Evolutionary conservation across 2,329 filamentous ascomycete genomes (phyloP).

Genomic region (Ampelomyces quisqualis): DNA sequence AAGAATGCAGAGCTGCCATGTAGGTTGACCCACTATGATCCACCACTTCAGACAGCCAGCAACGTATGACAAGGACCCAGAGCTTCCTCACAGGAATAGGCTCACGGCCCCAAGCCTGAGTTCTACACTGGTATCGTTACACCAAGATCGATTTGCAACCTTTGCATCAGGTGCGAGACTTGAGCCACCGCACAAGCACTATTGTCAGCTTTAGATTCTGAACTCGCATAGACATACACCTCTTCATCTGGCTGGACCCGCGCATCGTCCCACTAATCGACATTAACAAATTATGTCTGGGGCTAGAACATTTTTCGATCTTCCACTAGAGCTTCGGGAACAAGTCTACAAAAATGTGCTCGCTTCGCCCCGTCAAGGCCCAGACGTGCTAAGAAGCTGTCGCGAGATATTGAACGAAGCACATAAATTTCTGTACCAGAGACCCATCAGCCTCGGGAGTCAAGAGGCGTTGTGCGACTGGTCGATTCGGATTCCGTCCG

Average conservation of each 20-base stretch:
- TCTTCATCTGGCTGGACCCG: no score
- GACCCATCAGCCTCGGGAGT: slow-evolving; percentile 27
- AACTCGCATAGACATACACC: no score
- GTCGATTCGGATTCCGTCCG: slow-evolving; percentile 17
- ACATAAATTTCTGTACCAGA: slow-evolving; percentile 33
- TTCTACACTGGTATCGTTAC: no score
- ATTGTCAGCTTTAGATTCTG: no score
- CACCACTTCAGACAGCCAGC: no score
- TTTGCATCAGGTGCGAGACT: no score
- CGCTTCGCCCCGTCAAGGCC: slow-evolving; percentile 14
- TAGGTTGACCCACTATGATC: neutral
- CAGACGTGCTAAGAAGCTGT: slow-evolving; percentile 28
- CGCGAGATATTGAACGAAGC: slow-evolving; percentile 31
- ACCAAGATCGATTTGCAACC: no score
- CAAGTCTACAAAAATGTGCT: slow-evolving; percentile 32
- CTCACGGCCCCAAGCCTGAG: no score
- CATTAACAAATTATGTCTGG: neutral
- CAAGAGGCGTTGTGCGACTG: slow-evolving; percentile 26
- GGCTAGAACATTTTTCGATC: neutral
- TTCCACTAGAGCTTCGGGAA: slow-evolving; percentile 37
- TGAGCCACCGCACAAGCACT: no score
- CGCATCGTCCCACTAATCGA: no score
- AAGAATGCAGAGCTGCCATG: neutral
- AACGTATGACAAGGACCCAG: no score
- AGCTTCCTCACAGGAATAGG: no score